Percentiles rank a stretch among this genome's conserved stretches.
Evolutionary conservation across 2,329 filamentous ascomycete genomes (phyloP).

Genomic region (Nemania sp.): DNA sequence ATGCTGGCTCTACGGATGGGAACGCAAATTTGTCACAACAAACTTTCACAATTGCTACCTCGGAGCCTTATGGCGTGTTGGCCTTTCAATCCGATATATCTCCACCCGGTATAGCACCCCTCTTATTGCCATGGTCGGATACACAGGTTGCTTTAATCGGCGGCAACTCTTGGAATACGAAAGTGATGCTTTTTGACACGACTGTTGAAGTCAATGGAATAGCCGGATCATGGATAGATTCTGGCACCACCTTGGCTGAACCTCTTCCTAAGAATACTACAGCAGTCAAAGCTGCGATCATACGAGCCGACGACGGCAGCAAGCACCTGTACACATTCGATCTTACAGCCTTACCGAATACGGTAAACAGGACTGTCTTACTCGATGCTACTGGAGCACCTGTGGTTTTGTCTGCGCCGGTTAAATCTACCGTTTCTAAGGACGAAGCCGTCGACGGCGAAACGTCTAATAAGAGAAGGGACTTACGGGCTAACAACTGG

Average conservation of each 20-base stretch:
- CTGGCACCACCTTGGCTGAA: conserved; percentile 71
- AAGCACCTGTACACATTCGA: conserved; percentile 85
- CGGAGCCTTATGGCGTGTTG: conserved; percentile 71
- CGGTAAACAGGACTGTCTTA: conserved; percentile 77
- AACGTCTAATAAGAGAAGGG: conserved; percentile 48
- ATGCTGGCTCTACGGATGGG: conserved; percentile 78
- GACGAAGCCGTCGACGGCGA: conserved; percentile 35
- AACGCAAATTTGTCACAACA: conserved; percentile 70
- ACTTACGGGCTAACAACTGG: conserved; percentile 73
- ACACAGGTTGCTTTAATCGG: conserved; percentile 80
- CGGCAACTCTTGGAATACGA: conserved; percentile 73
- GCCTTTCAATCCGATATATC: conserved; percentile 69
- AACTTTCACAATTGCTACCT: conserved; percentile 79
- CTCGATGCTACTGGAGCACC: conserved; percentile 69
- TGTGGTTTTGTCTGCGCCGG: conserved; percentile 60
- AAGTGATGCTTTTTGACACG: conserved; percentile 79
- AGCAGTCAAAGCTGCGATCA: conserved; percentile 70
- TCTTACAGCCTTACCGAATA: conserved; percentile 78
- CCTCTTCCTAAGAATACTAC: conserved; percentile 70
- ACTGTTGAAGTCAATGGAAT: conserved; percentile 53
- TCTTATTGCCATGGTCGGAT: conserved; percentile 80
- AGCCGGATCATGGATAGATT: conserved; percentile 68
- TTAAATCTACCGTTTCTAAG: conserved; percentile 47
- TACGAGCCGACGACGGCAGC: conserved; percentile 80
- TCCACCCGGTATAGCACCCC: conserved; percentile 74